Evolutionary conservation across 768 basidiomycete species (phyloP), one percentile per base, ranked within the genome.

Genomic region (Calvatia gigantea): DNA sequence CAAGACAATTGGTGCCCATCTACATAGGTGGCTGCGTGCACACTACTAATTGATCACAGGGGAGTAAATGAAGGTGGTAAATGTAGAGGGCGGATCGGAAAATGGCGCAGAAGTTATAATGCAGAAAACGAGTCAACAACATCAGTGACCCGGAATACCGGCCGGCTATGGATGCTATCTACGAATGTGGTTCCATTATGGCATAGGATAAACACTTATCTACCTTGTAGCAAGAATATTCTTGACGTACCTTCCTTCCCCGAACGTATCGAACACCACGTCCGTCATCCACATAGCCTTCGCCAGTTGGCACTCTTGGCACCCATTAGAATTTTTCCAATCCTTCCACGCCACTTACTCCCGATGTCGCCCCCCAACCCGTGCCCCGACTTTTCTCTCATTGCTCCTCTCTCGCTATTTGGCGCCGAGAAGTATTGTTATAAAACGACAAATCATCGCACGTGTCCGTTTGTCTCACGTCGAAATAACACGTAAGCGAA

Each of bases 401-500:
- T 67, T 19, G 51, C 41, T 2, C 58, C 51, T n/a, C 67, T 57
- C 37, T 59, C 62, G 6, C 21, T 39, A 2, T 60, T 56, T 11
- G 61, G 55, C 0, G 77, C 74, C 9, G 83, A 61, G 67, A 72
- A 82, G 59, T 74, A 84, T 54, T 81, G 75, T 58, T 81, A 58
- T 82, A 82, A 49, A 66, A 81, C 80, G 77, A 79, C 8, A 70
- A 66, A 2, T 55, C 44, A 6, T 78, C 74, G 49, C 80, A 81
- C 14, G 63, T 63, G 1, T 77, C 78, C n/a, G 73, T 65, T 21
- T 63, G 57, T 6, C 70, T 67, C 2, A 61, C 51, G 33, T 66
- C 66, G 42, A 61, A 50, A 32, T 48, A 15, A 35, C 38, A 59
- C 59, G 19, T 57, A 38, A 12, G 46, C 57, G 60, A 1, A 12